phyloP scores from a whole-genome alignment of 2,329 filamentous ascomycete genomes.

The Thyridium curvatum region DNA sequence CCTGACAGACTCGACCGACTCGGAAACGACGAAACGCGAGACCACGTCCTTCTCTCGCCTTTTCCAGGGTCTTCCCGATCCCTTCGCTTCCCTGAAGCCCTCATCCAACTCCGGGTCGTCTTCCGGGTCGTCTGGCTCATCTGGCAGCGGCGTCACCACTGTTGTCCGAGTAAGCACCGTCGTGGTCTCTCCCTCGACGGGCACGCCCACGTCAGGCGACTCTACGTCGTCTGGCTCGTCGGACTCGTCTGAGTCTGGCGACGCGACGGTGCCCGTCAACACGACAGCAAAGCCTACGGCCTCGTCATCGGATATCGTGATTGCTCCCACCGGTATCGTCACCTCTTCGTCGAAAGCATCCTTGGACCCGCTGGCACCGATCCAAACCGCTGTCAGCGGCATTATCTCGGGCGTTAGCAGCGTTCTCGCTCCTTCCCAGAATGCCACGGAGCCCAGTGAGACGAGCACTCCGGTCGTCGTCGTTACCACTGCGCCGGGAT shows the following conservation, averaged over 20 bases:
- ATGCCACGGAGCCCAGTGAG: background rate
- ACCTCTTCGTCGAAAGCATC: background rate
- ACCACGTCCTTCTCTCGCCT: conserved; percentile 5
- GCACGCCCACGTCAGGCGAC: background rate
- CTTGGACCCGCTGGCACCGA: too few species aligned
- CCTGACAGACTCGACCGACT: background rate
- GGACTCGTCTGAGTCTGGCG: too few species aligned
- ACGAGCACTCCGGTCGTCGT: conserved; percentile 3
- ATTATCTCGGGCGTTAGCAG: too few species aligned
- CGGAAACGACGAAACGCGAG: conserved; percentile 12
- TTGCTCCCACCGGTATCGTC: conserved; percentile 5
- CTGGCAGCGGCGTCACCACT: conserved; percentile 14
- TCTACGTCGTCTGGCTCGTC: too few species aligned
- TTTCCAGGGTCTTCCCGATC: conserved; percentile 3
- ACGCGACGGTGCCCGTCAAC: too few species aligned
- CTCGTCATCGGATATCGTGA: background rate
- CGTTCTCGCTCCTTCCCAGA: too few species aligned
- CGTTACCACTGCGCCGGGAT: conserved; percentile 1
- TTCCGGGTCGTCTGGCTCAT: conserved; percentile 5
- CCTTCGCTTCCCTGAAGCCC: conserved; percentile 5
- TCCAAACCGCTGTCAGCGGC: too few species aligned
- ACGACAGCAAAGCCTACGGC: background rate
- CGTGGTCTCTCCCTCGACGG: conserved; percentile 10
- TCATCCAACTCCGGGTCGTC: conserved; percentile 9
- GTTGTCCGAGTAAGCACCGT: conserved; percentile 18